Conservation (phyloP, 2,329 filamentous ascomycete species). For the Fusarium abutilonis region DNA sequence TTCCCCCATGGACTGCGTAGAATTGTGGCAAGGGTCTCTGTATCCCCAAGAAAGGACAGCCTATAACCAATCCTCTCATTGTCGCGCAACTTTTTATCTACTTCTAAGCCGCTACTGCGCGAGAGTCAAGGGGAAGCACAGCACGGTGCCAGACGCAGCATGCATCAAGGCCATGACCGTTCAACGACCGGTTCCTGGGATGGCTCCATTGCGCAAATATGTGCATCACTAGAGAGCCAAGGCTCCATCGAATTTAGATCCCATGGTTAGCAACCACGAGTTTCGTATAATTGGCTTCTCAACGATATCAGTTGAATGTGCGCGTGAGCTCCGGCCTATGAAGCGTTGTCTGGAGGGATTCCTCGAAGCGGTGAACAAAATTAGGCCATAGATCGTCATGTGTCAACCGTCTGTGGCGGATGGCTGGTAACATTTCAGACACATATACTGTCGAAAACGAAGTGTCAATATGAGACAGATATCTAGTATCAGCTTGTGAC, state of each 20-base stretch:
- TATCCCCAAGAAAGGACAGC: not conserved
- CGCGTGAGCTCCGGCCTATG: conserved; percentile 18
- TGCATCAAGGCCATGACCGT: conserved; percentile 20
- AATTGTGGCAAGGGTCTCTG: conserved; percentile 26
- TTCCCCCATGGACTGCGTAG: conserved; percentile 26
- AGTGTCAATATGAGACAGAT: conserved; percentile 10
- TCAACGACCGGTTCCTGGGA: conserved; percentile 22
- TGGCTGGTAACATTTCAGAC: conserved; percentile 7
- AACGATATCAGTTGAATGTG: conserved; percentile 24
- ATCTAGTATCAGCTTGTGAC: conserved; percentile 1
- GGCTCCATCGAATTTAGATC: conserved; percentile 24
- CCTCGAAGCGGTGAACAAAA: conserved; percentile 39
- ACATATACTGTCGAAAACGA: conserved; percentile 14
- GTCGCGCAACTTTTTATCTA: conserved; percentile 7
- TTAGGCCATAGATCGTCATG: conserved; percentile 33
- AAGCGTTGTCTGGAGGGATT: conserved; percentile 20
- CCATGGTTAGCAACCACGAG: conserved; percentile 20
- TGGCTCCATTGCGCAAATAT: conserved; percentile 17
- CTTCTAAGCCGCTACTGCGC: conserved; percentile 20
- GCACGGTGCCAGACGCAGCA: conserved; percentile 23
- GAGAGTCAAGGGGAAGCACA: conserved; percentile 26
- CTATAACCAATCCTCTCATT: not conserved
- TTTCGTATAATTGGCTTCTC: conserved; percentile 19
- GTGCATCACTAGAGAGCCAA: conserved; percentile 9
- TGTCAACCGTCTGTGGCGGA: conserved; percentile 34